A percentile compares a stretch with the other conserved stretches of the same genome.
Evolutionary conservation across 306 rosid genomes (phyloP).

Genomic region (Quercus dentata): DNA sequence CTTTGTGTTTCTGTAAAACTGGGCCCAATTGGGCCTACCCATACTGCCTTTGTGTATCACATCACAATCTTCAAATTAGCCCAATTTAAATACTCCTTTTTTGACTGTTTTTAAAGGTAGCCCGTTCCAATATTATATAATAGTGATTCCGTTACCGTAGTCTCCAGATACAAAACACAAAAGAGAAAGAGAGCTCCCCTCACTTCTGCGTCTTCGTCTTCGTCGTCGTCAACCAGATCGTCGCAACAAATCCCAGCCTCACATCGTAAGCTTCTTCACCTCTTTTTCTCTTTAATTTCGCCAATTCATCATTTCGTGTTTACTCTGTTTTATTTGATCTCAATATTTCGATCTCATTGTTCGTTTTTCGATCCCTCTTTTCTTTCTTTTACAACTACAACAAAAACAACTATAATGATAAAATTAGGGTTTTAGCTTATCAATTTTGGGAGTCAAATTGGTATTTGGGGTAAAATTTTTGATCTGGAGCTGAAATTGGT

Average conservation of each 20-base stretch:
- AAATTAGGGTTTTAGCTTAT: not conserved
- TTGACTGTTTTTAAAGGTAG: no score
- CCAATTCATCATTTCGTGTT: no score
- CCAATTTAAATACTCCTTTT: no score
- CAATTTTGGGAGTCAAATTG: not conserved
- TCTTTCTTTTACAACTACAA: no score
- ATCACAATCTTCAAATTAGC: no score
- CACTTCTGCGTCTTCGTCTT: not conserved
- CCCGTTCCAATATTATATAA: no score
- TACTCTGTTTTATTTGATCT: not conserved
- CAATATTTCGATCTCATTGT: not conserved
- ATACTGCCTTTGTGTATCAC: no score
- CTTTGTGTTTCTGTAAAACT: no score
- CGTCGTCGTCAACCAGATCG: not conserved
- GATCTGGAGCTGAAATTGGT: not conserved
- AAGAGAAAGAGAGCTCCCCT: not conserved
- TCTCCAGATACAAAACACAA: no score
- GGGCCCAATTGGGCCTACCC: no score
- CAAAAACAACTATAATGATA: rapidly evolving
- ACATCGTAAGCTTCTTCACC: not conserved
- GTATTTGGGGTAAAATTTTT: not conserved
- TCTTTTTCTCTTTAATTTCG: not conserved
- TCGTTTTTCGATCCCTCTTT: not conserved
- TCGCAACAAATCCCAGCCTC: not conserved
- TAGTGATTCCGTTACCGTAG: no score